phyloP scores from a whole-genome alignment of 441 rosid species.

The Populus hybrid region DNA sequence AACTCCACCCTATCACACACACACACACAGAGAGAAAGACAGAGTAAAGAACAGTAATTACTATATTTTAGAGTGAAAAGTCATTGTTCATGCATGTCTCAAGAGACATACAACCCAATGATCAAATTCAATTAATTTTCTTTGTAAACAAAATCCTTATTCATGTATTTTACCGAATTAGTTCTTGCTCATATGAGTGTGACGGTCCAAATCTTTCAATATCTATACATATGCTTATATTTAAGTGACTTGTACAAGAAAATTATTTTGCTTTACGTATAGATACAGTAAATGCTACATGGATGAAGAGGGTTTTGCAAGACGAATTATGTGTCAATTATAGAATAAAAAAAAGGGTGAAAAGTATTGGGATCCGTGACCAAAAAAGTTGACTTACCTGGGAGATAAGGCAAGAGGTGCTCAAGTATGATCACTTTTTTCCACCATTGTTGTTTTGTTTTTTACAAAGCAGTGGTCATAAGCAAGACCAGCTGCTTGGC shows the following conservation, averaged over 20 bases:
- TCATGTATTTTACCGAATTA: too few species aligned
- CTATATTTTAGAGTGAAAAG: too few species aligned
- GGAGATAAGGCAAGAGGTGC: not conserved
- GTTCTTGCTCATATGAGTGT: not conserved
- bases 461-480: not conserved
- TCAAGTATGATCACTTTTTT: not conserved
- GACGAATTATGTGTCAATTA: constrained; percentile 21
- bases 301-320: not conserved
- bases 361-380: not conserved
- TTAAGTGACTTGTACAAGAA: not conserved
- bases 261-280: not conserved
- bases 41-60: too few species aligned
- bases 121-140: too few species aligned
- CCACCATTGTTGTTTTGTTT: not conserved
- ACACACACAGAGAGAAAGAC: too few species aligned
- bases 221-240: too few species aligned
- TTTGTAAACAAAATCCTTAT: too few species aligned
- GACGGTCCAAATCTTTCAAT: not conserved
- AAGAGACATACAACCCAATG: too few species aligned
- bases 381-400: not conserved
- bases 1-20: too few species aligned
- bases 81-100: not conserved
- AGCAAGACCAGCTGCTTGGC: not conserved
- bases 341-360: too few species aligned
- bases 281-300: not conserved